A percentile compares a stretch with the other conserved stretches of the same genome.
phyloP scores from a whole-genome alignment of 345 rosid species.

The Eucalyptus marginata region DNA sequence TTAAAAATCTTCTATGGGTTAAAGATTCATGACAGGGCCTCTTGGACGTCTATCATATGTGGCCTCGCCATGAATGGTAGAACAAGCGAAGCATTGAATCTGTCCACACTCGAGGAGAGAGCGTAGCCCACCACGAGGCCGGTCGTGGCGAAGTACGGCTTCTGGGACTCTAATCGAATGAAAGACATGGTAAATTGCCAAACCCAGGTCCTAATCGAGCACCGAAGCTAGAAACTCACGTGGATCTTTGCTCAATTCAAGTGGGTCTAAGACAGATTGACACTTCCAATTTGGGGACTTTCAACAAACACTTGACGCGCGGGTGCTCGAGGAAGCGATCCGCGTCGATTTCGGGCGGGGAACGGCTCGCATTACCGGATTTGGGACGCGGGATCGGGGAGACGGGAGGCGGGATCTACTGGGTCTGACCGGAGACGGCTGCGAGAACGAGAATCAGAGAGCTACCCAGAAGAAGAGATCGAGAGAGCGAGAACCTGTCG shows the following conservation, averaged over 20 bases:
- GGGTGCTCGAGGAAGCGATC: background rate
- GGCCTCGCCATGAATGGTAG: constrained; percentile 67
- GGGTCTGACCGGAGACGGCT: background rate
- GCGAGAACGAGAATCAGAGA: background rate
- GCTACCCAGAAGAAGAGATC: background rate
- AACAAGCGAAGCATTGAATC: constrained; percentile 32
- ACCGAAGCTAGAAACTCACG: background rate
- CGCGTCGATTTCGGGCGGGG: background rate
- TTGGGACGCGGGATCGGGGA: background rate
- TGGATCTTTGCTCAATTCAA: background rate
- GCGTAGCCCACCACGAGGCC: constrained; percentile 87
- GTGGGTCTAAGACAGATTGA: background rate
- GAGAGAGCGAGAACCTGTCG: background rate
- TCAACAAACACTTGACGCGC: background rate
- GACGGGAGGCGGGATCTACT: background rate
- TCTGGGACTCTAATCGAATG: constrained; percentile 11
- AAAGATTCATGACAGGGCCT: constrained; percentile 38
- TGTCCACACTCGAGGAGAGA: constrained; percentile 92
- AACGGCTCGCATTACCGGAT: background rate
- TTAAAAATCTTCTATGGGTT: constrained; percentile 35
- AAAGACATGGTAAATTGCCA: background rate
- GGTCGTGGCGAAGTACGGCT: constrained; percentile 52
- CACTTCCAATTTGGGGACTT: background rate
- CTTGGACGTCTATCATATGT: constrained; percentile 71
- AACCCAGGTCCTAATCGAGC: background rate